Conservation (phyloP, 306 rosid genomes). For the Nissolia schottii region DNA sequence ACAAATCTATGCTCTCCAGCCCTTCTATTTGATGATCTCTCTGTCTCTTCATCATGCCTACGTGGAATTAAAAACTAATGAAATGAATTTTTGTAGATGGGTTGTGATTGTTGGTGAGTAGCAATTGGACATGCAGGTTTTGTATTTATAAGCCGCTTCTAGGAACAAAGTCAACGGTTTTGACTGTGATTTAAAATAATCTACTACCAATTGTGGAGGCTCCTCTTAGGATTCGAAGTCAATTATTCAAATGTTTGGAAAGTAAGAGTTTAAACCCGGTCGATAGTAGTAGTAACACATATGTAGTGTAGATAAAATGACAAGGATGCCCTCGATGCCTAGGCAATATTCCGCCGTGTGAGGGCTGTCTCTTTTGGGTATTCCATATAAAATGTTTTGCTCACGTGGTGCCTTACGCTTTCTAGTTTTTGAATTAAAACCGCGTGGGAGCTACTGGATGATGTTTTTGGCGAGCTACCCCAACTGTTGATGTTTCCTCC, state of each 20-base stretch:
- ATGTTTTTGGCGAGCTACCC: slow-evolving; percentile 8
- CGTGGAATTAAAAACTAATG: not conserved
- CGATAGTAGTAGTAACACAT: not conserved
- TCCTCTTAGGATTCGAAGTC: not conserved
- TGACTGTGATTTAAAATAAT: not conserved
- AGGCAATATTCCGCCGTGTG: not conserved
- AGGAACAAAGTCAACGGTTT: slow-evolving; percentile 22
- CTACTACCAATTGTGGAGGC: not conserved
- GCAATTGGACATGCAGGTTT: not conserved
- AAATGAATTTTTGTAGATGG: not conserved
- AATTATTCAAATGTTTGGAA: not conserved
- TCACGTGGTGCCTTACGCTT: slow-evolving; percentile 9
- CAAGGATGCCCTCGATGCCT: not conserved
- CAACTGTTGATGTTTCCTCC: slow-evolving; percentile 4
- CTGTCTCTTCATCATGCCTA: slow-evolving; percentile 50
- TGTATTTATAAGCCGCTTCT: not conserved
- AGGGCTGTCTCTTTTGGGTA: slow-evolving; percentile 3
- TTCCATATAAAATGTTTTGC: not conserved
- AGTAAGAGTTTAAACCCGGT: not conserved
- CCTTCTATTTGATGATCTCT: slow-evolving; percentile 16
- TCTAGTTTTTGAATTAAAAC: not conserved
- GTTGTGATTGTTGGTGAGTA: not conserved
- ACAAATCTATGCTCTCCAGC: slow-evolving; percentile 27
- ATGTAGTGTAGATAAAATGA: not conserved
- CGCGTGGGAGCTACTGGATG: not conserved